A percentile compares a stretch with the other conserved stretches of the same genome.
Conservation (phyloP, 495 filamentous ascomycete genomes). For the Penicillium flavigenum region DNA sequence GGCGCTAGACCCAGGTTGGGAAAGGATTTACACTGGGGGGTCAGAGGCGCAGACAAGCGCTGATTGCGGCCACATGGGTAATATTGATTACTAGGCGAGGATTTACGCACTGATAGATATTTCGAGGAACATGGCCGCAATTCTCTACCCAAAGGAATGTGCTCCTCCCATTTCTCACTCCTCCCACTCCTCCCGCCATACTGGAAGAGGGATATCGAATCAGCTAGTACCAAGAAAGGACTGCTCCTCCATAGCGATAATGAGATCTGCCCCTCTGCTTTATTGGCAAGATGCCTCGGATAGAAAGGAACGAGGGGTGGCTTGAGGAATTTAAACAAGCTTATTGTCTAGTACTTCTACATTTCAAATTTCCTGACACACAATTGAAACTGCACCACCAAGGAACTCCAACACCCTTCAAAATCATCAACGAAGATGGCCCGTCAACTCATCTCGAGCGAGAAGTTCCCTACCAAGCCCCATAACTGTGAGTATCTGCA, state of each 20-base stretch:
- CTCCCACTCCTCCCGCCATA: neutral
- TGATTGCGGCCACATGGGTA: neutral
- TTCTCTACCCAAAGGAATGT: neutral
- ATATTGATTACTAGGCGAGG: neutral
- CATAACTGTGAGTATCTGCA: slow-evolving; percentile 35
- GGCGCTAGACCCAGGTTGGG: neutral
- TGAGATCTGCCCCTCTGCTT: neutral
- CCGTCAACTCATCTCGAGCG: slow-evolving; percentile 42
- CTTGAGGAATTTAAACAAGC: slow-evolving; percentile 12
- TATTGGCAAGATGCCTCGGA: neutral
- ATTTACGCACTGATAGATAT: neutral
- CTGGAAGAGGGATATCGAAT: neutral
- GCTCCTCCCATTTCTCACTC: slow-evolving; percentile 18
- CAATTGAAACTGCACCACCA: neutral
- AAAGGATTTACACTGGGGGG: neutral
- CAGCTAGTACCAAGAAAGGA: neutral
- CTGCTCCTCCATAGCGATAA: slow-evolving; percentile 1
- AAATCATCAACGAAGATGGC: slow-evolving; percentile 31
- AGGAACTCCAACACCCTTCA: neutral
- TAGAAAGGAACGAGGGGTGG: slow-evolving; percentile 5
- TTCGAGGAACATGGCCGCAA: neutral
- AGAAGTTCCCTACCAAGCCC: slow-evolving; percentile 43
- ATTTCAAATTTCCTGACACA: neutral
- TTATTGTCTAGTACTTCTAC: neutral
- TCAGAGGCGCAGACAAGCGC: neutral